Base-by-base conservation (phyloP, 192 early-diverging fungal species). In the Geosiphon pyriformis region DNA sequence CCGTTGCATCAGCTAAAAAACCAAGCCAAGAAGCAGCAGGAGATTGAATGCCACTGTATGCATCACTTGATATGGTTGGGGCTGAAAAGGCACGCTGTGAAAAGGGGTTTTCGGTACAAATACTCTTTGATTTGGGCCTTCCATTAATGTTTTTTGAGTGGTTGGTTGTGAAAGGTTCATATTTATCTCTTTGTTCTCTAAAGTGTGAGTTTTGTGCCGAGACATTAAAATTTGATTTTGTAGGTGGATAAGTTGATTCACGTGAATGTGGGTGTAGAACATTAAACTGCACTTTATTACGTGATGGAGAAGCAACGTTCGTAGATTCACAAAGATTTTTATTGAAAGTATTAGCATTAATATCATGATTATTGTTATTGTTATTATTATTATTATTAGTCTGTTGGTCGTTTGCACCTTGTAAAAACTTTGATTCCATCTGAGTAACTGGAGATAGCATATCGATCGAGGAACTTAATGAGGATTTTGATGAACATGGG, bases 1-100 rank as follows among this genome's bases (percentile, higher is more conserved):
- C 18, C 1, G 65, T 48, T 15, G 26, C 11, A 10, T 61, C 1
- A 48, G 52, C 65, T 20, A 67, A 46, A 57, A 47, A 54, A 4
- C 29, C 20, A 3, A 77, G 51, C 34, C 74, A 74, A 4, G 70
- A 65, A 2, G 63, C 73, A 11, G 76, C 76, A 0, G 76, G 76
- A 25, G 72, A 74, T 50, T 72, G 72, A 1, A 72, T 60, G 1
- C 67, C 32, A 22, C 64, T 69, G 47, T 76, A 76, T 0, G 74
- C 71, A 4, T 55, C 53, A 29, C 53, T 20, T 1, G 53, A 26
- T 20, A 55, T 29, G 12, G 2, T 29, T 20, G 53, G 53, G 2
- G 22, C 20, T 1, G 53, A 55, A 23, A 55, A 55, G 12, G 53
- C 20, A 55, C 23, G 53, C 12, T 55, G 10, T 29, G 53, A 1